These are phyloP conservation scores for Arachnomyces sp. DNA, from an alignment of 2,329 filamentous ascomycete genomes.

Conservation along the genomic window DNA sequence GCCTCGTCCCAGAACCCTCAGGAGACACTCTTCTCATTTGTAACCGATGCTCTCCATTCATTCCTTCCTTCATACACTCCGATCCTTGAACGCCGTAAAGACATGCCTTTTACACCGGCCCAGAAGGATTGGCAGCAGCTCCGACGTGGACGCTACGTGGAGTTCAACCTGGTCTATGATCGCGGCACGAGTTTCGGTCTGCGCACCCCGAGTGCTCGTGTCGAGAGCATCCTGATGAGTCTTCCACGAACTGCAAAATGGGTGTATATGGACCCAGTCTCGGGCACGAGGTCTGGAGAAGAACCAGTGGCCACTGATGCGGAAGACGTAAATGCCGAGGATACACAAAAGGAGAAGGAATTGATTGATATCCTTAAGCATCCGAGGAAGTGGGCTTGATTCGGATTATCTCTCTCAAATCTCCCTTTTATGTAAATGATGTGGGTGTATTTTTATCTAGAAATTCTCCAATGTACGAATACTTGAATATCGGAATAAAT, in stretches of 20 bases:
- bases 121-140: conserved; percentile 98
- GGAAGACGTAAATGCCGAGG: conserved; percentile 22
- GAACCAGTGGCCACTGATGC: conserved; percentile 46
- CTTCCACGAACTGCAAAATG: conserved; percentile 86
- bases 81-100: conserved; percentile 79
- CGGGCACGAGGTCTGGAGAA: conserved; percentile 47
- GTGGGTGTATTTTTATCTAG: no score
- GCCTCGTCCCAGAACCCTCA: conserved; percentile 64
- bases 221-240: conserved; percentile 98
- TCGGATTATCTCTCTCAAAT: background rate
- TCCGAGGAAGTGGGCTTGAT: conserved; percentile 54
- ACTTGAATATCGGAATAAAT: no score
- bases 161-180: conserved; percentile 97
- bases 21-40: conserved; percentile 83
- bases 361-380: conserved; percentile 64
- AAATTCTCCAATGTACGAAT: no score
- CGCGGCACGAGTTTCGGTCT: conserved; percentile 89
- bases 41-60: conserved; percentile 73
- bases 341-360: conserved; percentile 57
- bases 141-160: conserved; percentile 87
- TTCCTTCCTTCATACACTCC: conserved; percentile 89
- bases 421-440: no score
- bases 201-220: conserved; percentile 80
- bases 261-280: conserved; percentile 78
- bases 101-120: conserved; percentile 77